Conservation (phyloP, 805 yeast genomes). For the Lachancea waltii region DNA sequence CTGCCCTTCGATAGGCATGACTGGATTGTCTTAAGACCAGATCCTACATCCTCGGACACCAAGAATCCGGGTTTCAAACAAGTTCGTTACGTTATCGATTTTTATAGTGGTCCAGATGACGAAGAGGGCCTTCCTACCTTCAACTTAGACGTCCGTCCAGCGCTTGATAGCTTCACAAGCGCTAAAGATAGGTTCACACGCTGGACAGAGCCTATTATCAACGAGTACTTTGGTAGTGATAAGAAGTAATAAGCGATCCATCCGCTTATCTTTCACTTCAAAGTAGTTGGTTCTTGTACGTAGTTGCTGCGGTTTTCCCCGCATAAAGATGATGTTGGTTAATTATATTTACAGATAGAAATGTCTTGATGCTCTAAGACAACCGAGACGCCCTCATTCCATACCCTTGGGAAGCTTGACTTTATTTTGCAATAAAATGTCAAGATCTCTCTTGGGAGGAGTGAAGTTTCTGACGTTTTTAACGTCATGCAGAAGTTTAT, state of each 20-base stretch:
- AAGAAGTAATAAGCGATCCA: constrained; percentile 4
- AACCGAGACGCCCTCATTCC: no score
- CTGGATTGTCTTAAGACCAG: constrained; percentile 85
- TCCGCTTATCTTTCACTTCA: neutral
- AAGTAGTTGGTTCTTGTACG: neutral
- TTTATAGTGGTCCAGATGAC: constrained; percentile 93
- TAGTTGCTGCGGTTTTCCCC: neutral
- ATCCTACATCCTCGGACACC: constrained; percentile 30
- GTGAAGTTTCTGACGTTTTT: constrained; percentile 11
- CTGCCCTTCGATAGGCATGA: constrained; percentile 98
- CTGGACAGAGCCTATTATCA: constrained; percentile 63
- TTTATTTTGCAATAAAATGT: constrained; percentile 12
- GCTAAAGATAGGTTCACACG: constrained; percentile 63
- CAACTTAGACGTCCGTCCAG: constrained; percentile 92
- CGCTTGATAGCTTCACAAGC: constrained; percentile 60
- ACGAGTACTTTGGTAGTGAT: constrained; percentile 45
- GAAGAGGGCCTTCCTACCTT: constrained; percentile 86
- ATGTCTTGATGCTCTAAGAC: no score
- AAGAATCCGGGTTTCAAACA: constrained; percentile 46
- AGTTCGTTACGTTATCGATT: constrained; percentile 91
- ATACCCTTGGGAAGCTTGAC: constrained; percentile 11
- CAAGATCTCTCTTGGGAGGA: constrained; percentile 14
- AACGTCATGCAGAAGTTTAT: constrained; percentile 11
- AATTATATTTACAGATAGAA: no score
- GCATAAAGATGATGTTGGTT: constrained; percentile 1